These are phyloP conservation scores for Lactifluus pinguis DNA, from an alignment of 768 basidiomycete species.

Conservation along the genomic window DNA sequence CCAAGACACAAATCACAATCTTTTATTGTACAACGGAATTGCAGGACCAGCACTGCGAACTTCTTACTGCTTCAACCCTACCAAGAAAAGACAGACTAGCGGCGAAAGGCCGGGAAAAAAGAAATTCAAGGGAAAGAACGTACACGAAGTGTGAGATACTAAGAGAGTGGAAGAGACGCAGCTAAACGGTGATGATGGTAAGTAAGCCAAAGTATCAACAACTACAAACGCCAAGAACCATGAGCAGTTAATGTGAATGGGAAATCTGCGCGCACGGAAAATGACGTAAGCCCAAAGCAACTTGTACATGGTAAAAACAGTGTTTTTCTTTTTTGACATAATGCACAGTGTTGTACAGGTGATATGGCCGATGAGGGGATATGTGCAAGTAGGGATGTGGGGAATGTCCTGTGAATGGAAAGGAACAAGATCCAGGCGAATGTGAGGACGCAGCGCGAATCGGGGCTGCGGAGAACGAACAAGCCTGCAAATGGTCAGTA, in stretches of 20 bases:
- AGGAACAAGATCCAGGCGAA: neutral
- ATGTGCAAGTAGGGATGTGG: conserved; percentile 9
- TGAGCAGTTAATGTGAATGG: neutral
- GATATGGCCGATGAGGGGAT: conserved; percentile 6
- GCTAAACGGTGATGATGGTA: neutral
- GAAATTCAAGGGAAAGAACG: neutral
- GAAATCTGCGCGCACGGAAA: neutral
- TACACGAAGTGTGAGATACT: neutral
- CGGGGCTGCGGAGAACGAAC: neutral
- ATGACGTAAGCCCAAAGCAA: neutral
- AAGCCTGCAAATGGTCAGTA: neutral
- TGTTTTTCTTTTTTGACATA: conserved; percentile 7
- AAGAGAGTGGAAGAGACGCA: neutral
- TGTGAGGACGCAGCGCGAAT: neutral
- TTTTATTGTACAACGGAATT: neutral
- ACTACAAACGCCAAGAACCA: neutral
- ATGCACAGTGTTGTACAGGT: conserved; percentile 17
- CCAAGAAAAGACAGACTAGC: conserved; percentile 2
- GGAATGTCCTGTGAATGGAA: conserved; percentile 7
- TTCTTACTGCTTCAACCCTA: neutral
- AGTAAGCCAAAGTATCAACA: conserved; percentile 11
- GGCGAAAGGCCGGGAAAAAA: neutral
- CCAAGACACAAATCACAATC: neutral
- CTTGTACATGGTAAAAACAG: conserved; percentile 11
- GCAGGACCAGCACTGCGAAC: conserved; percentile 14